These are phyloP conservation scores for Tricholomella constricta DNA, from an alignment of 768 basidiomycete genomes.

Conservation along the genomic window DNA sequence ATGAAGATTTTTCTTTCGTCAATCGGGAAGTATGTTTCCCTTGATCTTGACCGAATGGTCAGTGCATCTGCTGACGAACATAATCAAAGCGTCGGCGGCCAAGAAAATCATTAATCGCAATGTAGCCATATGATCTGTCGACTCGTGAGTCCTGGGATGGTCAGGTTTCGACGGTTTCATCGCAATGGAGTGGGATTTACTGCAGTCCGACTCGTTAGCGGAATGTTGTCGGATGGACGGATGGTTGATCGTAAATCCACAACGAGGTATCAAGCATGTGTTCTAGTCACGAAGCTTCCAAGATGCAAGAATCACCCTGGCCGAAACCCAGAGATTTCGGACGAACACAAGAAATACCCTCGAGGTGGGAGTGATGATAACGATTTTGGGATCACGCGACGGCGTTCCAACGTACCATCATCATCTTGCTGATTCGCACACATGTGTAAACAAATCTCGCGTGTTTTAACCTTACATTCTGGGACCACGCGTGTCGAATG, in stretches of 20 bases:
- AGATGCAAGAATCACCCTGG: neutral
- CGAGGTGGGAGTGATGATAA: too few relatives aligned
- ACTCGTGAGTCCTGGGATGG: conserved; percentile 7
- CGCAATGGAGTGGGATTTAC: neutral
- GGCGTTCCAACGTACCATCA: neutral
- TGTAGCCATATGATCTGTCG: conserved; percentile 2
- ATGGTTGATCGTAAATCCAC: neutral
- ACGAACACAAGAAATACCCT: neutral
- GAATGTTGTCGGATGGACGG: neutral
- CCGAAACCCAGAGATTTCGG: neutral
- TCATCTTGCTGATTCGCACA: neutral
- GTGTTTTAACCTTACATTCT: neutral
- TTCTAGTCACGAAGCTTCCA: neutral
- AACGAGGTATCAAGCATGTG: neutral
- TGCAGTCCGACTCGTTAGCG: neutral
- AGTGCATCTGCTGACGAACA: conserved; percentile 13
- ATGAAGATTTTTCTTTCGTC: neutral
- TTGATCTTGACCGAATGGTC: neutral
- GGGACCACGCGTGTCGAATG: neutral
- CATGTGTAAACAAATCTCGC: neutral
- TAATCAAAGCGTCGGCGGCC: neutral
- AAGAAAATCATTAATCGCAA: neutral
- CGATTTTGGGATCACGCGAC: conserved; percentile 3
- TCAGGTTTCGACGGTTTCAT: neutral
- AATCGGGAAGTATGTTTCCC: conserved; percentile 1